phyloP scores from a whole-genome alignment of 2,329 filamentous ascomycete species.

The Ilyonectria sp. region DNA sequence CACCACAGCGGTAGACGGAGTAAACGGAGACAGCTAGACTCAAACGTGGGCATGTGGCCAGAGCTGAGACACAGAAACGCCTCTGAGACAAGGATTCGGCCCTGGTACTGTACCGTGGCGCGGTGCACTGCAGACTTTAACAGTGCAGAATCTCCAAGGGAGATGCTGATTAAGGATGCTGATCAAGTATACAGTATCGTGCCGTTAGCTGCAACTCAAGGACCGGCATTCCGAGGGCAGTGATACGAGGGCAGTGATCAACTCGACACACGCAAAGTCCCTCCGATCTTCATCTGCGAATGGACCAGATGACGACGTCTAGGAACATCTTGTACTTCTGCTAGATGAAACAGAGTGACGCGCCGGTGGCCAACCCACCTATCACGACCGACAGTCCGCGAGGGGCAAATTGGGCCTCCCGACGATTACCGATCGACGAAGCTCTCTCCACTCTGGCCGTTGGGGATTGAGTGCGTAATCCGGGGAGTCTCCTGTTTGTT shows the following conservation, averaged over 20 bases:
- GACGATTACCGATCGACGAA: neutral
- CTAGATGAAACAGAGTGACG: conserved; percentile 2
- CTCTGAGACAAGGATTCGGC: neutral
- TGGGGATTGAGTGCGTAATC: neutral
- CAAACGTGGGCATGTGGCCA: conserved; percentile 10
- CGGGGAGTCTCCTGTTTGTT: neutral
- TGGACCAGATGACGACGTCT: neutral
- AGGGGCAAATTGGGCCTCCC: neutral
- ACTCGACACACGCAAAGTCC: neutral
- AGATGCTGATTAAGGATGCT: neutral
- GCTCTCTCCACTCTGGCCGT: neutral
- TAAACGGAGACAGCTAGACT: neutral
- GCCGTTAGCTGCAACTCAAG: neutral
- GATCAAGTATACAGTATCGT: neutral
- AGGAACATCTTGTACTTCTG: neutral
- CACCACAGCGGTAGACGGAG: too few relatives aligned
- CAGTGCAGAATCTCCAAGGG: conserved; percentile 6
- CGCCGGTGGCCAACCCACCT: neutral
- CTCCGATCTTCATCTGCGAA: conserved; percentile 9
- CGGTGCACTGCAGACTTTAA: neutral
- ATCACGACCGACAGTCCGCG: neutral
- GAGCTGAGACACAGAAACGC: conserved; percentile 24
- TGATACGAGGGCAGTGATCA: neutral
- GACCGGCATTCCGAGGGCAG: neutral
- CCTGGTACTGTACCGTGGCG: neutral